phyloP scores from a whole-genome alignment of 2,329 filamentous ascomycete genomes.

The Rhinocladiella similis region DNA sequence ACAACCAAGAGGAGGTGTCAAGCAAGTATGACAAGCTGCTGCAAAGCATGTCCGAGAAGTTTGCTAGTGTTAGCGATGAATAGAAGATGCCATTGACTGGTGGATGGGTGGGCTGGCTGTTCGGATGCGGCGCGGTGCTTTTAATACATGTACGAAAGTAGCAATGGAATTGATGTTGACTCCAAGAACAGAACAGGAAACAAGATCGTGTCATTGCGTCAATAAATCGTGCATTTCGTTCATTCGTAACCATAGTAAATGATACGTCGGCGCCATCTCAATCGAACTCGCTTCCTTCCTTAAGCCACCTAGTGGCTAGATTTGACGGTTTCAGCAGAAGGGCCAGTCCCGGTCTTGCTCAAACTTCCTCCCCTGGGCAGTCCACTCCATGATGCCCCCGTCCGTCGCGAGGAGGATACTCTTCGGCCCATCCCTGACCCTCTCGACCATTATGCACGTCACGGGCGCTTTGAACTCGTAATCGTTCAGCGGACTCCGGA shows the following conservation, averaged over 20 bases:
- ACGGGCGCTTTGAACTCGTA: conserved; percentile 13
- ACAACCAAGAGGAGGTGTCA: conserved; percentile 73
- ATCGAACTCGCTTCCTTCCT: too few relatives aligned
- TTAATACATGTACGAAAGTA: too few relatives aligned
- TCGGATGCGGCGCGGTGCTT: too few relatives aligned
- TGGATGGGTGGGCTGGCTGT: conserved; percentile 30
- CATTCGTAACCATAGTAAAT: too few relatives aligned
- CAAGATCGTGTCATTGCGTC: too few relatives aligned
- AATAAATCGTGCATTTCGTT: too few relatives aligned
- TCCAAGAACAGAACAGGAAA: too few relatives aligned
- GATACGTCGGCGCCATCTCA: too few relatives aligned
- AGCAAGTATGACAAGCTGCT: conserved; percentile 96
- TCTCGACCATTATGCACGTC: conserved; percentile 10
- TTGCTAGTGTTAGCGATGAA: conserved; percentile 93
- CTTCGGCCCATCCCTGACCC: conserved; percentile 22
- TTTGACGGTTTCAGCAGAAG: too few relatives aligned
- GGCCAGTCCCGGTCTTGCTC: background rate
- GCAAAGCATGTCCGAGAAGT: conserved; percentile 94
- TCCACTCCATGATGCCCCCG: conserved; percentile 14
- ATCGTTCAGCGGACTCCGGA: conserved; percentile 15
- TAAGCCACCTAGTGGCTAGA: too few relatives aligned
- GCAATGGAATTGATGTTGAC: too few relatives aligned
- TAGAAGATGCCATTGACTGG: conserved; percentile 49
- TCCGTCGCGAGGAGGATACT: conserved; percentile 15
- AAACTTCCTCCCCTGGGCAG: conserved; percentile 1